phyloP scores from a whole-genome alignment of 2,329 filamentous ascomycete species.

The Phyllosticta ampelicida region DNA sequence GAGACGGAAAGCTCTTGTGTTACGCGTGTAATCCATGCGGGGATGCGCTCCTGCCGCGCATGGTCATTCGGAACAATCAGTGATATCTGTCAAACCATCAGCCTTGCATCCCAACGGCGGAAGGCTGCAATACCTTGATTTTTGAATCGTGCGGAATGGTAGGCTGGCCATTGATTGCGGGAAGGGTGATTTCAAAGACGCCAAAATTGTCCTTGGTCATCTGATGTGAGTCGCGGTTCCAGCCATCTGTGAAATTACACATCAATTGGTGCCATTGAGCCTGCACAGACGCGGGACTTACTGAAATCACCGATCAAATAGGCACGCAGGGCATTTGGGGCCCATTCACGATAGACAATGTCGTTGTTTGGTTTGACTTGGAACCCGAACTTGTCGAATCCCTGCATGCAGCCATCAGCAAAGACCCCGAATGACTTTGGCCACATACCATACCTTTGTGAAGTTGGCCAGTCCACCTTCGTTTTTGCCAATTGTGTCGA shows the following conservation, averaged over 20 bases:
- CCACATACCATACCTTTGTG: conserved; percentile 54
- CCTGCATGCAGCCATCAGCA: conserved; percentile 39
- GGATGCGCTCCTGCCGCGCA: conserved; percentile 68
- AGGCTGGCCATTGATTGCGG: conserved; percentile 60
- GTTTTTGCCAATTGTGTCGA: conserved; percentile 66
- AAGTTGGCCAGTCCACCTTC: conserved; percentile 92
- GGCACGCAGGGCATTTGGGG: conserved; percentile 75
- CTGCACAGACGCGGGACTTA: conserved; percentile 33
- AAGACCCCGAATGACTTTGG: neutral
- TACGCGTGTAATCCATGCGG: conserved; percentile 95
- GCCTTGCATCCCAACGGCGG: neutral
- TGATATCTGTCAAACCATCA: conserved; percentile 54
- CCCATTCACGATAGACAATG: conserved; percentile 92
- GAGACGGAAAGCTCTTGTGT: conserved; percentile 87
- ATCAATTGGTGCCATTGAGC: neutral
- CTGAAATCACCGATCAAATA: conserved; percentile 92
- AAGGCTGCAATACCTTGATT: conserved; percentile 59
- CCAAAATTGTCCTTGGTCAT: conserved; percentile 84
- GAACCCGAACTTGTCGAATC: conserved; percentile 77
- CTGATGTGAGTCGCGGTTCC: conserved; percentile 70
- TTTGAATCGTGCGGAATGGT: conserved; percentile 90
- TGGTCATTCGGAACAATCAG: conserved; percentile 70
- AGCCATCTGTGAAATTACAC: conserved; percentile 49
- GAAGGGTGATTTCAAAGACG: conserved; percentile 73
- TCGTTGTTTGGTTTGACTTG: conserved; percentile 72